Base-by-base conservation (phyloP, 2,329 filamentous ascomycete species). In the Blastomyces gilchristii region DNA sequence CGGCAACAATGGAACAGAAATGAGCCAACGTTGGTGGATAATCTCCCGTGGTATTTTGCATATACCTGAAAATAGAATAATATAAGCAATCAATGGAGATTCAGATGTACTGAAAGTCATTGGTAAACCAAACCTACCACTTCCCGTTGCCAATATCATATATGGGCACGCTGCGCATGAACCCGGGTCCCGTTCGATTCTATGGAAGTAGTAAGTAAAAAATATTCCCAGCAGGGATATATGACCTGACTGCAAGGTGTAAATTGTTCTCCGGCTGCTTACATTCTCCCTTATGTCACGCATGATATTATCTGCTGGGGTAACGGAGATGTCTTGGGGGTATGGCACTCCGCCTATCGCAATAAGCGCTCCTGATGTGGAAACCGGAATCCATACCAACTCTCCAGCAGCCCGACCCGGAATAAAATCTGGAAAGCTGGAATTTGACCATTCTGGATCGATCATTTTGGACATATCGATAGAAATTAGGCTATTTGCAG, bases 391-490 rank as follows among this genome's bases (percentile, higher is more conserved):
- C 87, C 87, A 91, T 0, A 88, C 85, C 0, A 88, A 76, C 63
- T 88, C 86, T 0, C 86, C 80, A 67, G 83, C 85, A 3, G 85
- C 84, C 18, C 88, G 82, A 0, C 82, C 82, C 4, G 76, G 72
- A 7, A 87, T 76, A 3, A 70, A 66, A 0, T 68, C 50, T 0
- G 82, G 81, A 2, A 90, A 71, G 0, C 83, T 83, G 0, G 60
- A 66, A 67, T 89, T 89, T 7, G 68, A 73, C 84, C 87, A 90
- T 4, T 68, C 77, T 63, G 83, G 81, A 0, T 70, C 49, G 4
- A 74, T 65, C 70, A 86, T 82, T 0, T 69, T 71, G 0, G 75
- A 70, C 81, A 88, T 83, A 67, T 90, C 81, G 7, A 89, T 73
- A 0, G 80, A 79, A 68, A 90, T 83, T 39, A 91, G 74, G 1